Evolutionary conservation across 2,329 filamentous ascomycete species (phyloP), one percentile per base, ranked within the genome.

Genomic region (Penicillium sp.): DNA sequence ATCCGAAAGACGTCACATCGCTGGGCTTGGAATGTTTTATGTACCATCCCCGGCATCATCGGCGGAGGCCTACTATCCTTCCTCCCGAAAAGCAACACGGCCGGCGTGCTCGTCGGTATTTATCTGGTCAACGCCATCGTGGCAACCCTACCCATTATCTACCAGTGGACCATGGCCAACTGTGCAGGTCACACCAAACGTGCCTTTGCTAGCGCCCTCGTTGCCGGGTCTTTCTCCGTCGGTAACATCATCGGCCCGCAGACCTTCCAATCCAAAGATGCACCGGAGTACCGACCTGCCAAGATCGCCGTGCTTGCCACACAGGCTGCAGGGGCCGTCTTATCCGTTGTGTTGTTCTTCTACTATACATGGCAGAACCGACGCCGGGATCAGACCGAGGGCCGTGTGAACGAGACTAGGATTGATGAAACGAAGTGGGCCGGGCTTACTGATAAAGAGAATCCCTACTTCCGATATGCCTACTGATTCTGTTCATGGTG

Each of bases 161-260:
- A 75, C 24, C 71, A 73, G 9, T 77, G 73, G 74, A 76, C 76
- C 10, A 72, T 76, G 24, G 72, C 69, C 28, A 80, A 80, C 52
- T 71, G 75, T 13, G 76, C 76, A 2, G 77, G 77, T 0, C 74
- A 79, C 50, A 77, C 76, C 3, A 80, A 80, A 61, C 77, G 78
- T 45, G 73, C 76, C 14, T 76, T 76, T 5, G 68, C 74, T 22
- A 77, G 75, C 33, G 76, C 76, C 0, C 56, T 79, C 4, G 66
- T 77, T 2, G 69, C 77, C 9, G 70, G 76, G n/a, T 67, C 68
- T 2, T 77, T 76, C 56, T 71, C 69, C 11, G 62, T 75, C 8
- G 74, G 72, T n/a, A 77, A 77, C 48, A 76, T 78, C 51, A 69
- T 78, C 27, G 75, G 73, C 0, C 74, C 75, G 3, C 74, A 76